phyloP scores from a whole-genome alignment of 352 stramenopile genomes.

The Phytophthora constricta region DNA sequence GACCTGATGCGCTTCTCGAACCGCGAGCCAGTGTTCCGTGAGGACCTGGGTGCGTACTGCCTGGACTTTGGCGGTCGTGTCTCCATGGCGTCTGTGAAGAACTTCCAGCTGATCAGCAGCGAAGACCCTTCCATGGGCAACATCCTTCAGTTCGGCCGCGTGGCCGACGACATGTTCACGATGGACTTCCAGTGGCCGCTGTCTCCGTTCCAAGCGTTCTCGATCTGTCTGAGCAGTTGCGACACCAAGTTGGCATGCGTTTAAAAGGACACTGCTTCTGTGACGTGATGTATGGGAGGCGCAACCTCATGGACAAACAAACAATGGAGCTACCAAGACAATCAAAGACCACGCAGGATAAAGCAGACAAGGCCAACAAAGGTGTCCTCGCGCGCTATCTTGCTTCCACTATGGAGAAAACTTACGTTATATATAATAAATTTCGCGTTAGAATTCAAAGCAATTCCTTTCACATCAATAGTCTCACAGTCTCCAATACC shows the following conservation, averaged over 20 bases:
- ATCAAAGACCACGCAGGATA: neutral
- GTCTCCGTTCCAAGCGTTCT: constrained; percentile 88
- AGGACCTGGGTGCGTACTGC: constrained; percentile 87
- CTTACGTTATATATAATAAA: constrained; percentile 50
- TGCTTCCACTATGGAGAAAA: constrained; percentile 1
- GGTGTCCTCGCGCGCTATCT: neutral
- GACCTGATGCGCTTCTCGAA: constrained; percentile 91
- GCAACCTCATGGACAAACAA: neutral
- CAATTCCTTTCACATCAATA: neutral
- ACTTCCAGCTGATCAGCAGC: constrained; percentile 89
- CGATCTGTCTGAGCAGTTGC: constrained; percentile 90
- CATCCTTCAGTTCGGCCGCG: constrained; percentile 88
- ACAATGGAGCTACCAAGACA: too few relatives aligned
- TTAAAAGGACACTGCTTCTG: constrained; percentile 32
- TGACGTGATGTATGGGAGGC: constrained; percentile 18
- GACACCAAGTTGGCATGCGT: constrained; percentile 91
- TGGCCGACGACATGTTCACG: constrained; percentile 91
- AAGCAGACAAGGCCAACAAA: neutral
- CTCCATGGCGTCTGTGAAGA: constrained; percentile 88
- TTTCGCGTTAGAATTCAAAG: constrained; percentile 33
- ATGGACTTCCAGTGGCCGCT: constrained; percentile 92
- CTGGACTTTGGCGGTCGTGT: constrained; percentile 88
- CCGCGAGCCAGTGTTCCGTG: constrained; percentile 84
- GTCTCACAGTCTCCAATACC: neutral
- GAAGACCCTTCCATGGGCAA: constrained; percentile 87